phyloP scores from a whole-genome alignment of 768 basidiomycete genomes.

The Chiua virens region DNA sequence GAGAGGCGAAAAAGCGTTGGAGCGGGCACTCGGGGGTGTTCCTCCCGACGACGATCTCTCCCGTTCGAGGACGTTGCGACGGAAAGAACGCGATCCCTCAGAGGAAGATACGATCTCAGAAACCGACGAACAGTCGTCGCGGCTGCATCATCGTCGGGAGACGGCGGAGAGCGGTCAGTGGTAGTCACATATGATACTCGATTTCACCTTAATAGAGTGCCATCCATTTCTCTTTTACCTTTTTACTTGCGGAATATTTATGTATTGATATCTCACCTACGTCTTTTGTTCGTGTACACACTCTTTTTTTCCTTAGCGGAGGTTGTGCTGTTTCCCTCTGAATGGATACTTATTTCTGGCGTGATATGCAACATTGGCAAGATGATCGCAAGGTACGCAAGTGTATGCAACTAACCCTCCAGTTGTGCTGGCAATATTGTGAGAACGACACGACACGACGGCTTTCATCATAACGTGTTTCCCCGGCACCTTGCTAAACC shows the following conservation, averaged over 20 bases:
- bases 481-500: too few species aligned
- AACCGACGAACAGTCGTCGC: constrained; percentile 40
- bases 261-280: constrained; percentile 30
- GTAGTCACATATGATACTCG: constrained; percentile 20
- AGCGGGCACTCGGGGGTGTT: constrained; percentile 49
- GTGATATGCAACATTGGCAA: background rate
- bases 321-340: background rate
- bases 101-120: constrained; percentile 51
- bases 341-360: constrained; percentile 12
- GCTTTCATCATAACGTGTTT: too few species aligned
- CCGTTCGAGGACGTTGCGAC: constrained; percentile 33
- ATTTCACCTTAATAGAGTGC: constrained; percentile 19
- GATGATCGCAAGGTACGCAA: too few species aligned
- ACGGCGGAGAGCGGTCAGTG: constrained; percentile 37
- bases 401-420: too few species aligned
- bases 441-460: too few species aligned
- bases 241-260: constrained; percentile 28
- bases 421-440: too few species aligned
- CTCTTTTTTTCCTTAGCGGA: background rate
- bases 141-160: constrained; percentile 42
- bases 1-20: constrained; percentile 83
- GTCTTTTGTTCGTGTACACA: background rate
- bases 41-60: constrained; percentile 32
- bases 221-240: background rate
- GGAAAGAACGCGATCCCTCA: constrained; percentile 39